These are phyloP conservation scores for Kernera saxatilis DNA, from an alignment of 345 rosid species.

Conservation along the genomic window DNA sequence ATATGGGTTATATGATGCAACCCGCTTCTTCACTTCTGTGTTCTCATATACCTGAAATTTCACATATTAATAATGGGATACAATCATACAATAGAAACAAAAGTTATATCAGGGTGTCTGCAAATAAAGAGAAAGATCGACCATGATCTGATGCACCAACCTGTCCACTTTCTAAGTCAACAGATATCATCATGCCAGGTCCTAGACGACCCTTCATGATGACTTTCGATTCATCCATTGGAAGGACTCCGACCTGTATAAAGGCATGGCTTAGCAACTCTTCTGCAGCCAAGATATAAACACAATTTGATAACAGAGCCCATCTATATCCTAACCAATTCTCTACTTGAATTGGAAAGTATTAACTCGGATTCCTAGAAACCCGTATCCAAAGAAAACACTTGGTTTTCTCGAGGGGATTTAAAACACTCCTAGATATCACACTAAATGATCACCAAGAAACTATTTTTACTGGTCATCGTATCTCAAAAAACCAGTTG, in stretches of 20 bases:
- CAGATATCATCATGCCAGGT: constrained; percentile 99
- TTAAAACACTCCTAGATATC: neutral
- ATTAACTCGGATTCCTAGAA: constrained; percentile 9
- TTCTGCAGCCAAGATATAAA: neutral
- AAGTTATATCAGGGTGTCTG: neutral
- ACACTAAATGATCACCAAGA: constrained; percentile 1
- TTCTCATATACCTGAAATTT: constrained; percentile 84
- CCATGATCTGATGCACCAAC: constrained; percentile 41
- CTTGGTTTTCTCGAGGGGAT: neutral
- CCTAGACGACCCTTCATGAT: constrained; percentile 93
- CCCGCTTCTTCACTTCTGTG: constrained; percentile 87
- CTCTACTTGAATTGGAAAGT: neutral
- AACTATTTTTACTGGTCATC: neutral
- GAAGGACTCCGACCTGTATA: constrained; percentile 89
- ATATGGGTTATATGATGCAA: constrained; percentile 75
- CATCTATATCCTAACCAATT: neutral
- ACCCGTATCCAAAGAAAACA: neutral
- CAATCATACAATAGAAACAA: neutral
- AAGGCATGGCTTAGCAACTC: constrained; percentile 20
- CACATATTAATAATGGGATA: neutral
- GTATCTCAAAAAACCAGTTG: neutral
- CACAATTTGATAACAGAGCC: neutral
- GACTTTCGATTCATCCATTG: constrained; percentile 94
- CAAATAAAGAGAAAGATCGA: constrained; percentile 1
- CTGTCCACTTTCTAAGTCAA: constrained; percentile 86